Evolutionary conservation across 495 filamentous ascomycete genomes (phyloP), one percentile per base, ranked within the genome.

Genomic region (Geoglossum glabrum): DNA sequence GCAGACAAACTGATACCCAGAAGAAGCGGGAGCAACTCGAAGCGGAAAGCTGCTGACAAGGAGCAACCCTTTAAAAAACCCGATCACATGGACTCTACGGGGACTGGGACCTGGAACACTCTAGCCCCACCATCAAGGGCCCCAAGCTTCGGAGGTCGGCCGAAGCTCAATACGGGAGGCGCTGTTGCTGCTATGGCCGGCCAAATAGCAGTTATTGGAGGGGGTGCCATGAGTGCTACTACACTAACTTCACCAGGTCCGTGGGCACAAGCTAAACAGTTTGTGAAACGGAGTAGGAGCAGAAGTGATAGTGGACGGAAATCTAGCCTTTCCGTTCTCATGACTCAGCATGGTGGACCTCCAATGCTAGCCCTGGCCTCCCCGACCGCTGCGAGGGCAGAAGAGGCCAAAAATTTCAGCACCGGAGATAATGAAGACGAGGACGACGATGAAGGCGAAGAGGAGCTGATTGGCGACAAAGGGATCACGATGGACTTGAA

Each of bases 271-370:
- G 61, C 67, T 46, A 78, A 73, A 63, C 73, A 74, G 54, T 64
- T 73, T 10, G 73, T 82, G 51, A 76, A 71, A 47, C 82, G 87
- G 40, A 72, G 70, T 5, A 75, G 87, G 64, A 90, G 85, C 71
- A 82, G 77, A 64, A 92, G 86, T 61, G 89, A 95, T 57, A 61
- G 88, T 28, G 72, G 79, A 4, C 74, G 69, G 58, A 66, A 71
- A 15, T 65, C 71, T 28, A 66, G 36, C 49, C 49, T 52, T 51
- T 58, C 56, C 38, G 62, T 63, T 31, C 63, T 69, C 27, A 65
- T 66, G 72, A 79, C 72, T 64, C 73, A 69, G 57, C 68, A 71
- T 50, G 80, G 80, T 55, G 81, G 81, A 6, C 78, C 78, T 30
- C 81, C 81, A 1, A 76, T 82, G 59, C 70, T 74, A 5, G 71